Evolutionary conservation across 345 rosid species (phyloP).

Genomic region (Rubroshorea leprosula): DNA sequence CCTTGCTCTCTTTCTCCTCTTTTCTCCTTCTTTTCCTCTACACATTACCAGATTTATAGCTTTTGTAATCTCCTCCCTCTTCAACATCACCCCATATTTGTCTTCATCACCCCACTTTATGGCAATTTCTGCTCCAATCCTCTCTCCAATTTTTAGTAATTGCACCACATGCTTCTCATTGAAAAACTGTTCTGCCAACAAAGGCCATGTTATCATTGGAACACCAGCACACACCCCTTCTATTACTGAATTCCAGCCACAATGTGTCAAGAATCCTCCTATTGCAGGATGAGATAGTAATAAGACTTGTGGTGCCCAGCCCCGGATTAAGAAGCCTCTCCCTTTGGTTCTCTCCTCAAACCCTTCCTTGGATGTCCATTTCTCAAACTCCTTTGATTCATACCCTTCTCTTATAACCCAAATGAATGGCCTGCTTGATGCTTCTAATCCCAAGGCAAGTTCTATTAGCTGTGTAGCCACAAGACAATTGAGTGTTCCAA

Average conservation of each 20-base stretch:
- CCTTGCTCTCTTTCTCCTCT: conserved; percentile 24
- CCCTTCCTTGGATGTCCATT: conserved; percentile 18
- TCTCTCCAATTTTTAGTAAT: conserved; percentile 31
- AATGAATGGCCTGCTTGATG: conserved; percentile 30
- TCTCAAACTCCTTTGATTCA: not conserved
- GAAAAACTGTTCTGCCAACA: conserved; percentile 33
- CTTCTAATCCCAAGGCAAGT: conserved; percentile 41
- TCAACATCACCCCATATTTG: conserved; percentile 21
- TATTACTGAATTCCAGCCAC: conserved; percentile 56
- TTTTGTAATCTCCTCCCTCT: conserved; percentile 18
- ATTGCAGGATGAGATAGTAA: conserved; percentile 40
- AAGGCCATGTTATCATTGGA: conserved; percentile 35
- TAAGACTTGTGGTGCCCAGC: conserved; percentile 55
- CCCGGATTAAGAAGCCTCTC: conserved; percentile 43
- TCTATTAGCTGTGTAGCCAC: conserved; percentile 30
- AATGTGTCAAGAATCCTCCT: conserved; percentile 53
- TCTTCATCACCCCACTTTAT: conserved; percentile 36
- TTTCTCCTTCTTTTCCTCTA: conserved; percentile 16
- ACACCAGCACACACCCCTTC: conserved; percentile 42
- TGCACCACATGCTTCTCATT: conserved; percentile 34
- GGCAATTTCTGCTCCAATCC: conserved; percentile 31
- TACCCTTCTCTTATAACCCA: conserved; percentile 21
- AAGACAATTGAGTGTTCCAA: conserved; percentile 33
- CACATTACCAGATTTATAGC: conserved; percentile 30
- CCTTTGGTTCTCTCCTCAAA: conserved; percentile 33